Base-by-base conservation (phyloP, 495 filamentous ascomycete genomes). In the Cladorrhinum samala region DNA sequence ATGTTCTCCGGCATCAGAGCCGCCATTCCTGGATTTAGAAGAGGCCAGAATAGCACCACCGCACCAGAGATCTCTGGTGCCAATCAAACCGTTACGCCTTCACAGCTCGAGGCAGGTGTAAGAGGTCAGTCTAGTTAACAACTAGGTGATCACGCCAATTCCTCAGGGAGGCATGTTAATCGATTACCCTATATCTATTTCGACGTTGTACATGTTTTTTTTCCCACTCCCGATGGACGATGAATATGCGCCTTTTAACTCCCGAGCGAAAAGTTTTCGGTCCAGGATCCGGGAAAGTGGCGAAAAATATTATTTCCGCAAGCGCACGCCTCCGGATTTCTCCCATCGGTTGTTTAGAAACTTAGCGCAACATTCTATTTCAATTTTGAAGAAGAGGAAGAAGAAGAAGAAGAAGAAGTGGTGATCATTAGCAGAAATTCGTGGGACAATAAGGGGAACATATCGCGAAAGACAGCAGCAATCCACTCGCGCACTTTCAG, bases 21-120 rank as follows among this genome's bases (percentile, higher is more conserved):
- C 11, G 55, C 54, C 1, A 50, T 64, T 17, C 56, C 54, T 1
- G 36, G 30, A 0, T 43, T 66, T 23, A 38, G 50, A 16, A 52
- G 54, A 33, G 14, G 13, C 20, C 50, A 36, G 39, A 46, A 52
- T 40, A 30, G 9, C 20, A 27, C 49, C 38, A 39, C 18, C 21
- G 39, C 20, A 19, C 33, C 58, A 11, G 20, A 38, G 9, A 50
- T 27, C 13, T 50, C 62, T 5, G 58, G 54, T 6, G 46, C 57
- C 33, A 59, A 57, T 49, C 46, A 47, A 0, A 17, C 50, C 21
- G 54, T 63, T 9, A 65, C 69, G 2, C 68, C 68, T 2, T 69
- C 69, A 3, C 61, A 69, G 33, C 63, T 72, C 2, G 69, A 72
- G 50, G 62, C 69, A 9, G 69, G 66, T 20, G 52, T 59, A 9